These are phyloP conservation scores for Calycina marina DNA, from an alignment of 2,329 filamentous ascomycete genomes.

Conservation along the genomic window DNA sequence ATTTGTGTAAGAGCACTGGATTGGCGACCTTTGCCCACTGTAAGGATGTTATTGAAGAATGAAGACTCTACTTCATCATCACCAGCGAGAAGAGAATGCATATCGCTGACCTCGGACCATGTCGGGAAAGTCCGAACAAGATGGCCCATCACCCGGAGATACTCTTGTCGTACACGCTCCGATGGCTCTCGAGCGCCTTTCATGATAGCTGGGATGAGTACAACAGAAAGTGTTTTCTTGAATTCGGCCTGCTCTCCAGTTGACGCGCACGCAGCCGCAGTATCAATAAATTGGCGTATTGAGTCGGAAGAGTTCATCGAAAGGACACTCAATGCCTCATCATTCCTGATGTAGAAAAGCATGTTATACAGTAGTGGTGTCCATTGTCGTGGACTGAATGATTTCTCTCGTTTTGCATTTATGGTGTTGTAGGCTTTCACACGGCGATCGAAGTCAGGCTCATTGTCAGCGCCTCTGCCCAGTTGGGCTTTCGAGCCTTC, in stretches of 20 bases:
- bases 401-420: constrained; percentile 42
- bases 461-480: constrained; percentile 34
- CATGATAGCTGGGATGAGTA: constrained; percentile 64
- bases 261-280: constrained; percentile 32
- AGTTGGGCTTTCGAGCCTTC: constrained; percentile 40
- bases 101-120: constrained; percentile 59
- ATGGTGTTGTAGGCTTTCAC: constrained; percentile 63
- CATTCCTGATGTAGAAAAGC: constrained; percentile 71
- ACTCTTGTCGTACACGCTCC: constrained; percentile 73
- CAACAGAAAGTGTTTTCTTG: constrained; percentile 41
- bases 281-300: constrained; percentile 63
- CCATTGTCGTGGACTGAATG: constrained; percentile 64
- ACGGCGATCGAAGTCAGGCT: constrained; percentile 76
- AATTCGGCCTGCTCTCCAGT: constrained; percentile 32
- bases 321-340: constrained; percentile 78
- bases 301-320: constrained; percentile 66
- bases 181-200: constrained; percentile 63
- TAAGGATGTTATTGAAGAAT: constrained; percentile 87
- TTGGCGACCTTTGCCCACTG: constrained; percentile 77
- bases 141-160: constrained; percentile 64
- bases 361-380: constrained; percentile 78
- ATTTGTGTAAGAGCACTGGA: constrained; percentile 71
- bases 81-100: constrained; percentile 53
- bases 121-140: constrained; percentile 56
- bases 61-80: constrained; percentile 46